Percentiles rank a stretch among this genome's conserved stretches.
phyloP scores from a whole-genome alignment of 23 red algal genomes.

The Gracilaria caudata region DNA sequence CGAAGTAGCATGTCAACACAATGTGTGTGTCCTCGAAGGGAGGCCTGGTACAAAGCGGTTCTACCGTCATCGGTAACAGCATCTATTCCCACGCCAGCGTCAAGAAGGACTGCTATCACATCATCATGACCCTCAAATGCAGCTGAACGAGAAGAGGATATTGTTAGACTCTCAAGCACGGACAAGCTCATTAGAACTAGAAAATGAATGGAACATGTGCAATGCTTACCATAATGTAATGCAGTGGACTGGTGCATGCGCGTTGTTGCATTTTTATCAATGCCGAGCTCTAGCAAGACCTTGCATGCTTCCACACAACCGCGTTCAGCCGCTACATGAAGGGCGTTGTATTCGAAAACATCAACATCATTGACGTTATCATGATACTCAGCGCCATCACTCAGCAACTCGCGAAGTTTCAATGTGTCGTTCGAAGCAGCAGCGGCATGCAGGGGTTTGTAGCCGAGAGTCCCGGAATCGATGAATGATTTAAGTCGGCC shows the following conservation, averaged over 20 bases:
- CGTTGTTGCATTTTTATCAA: slow-evolving; percentile 15
- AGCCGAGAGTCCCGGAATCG: slow-evolving; percentile 36
- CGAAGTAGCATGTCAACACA: slow-evolving; percentile 50
- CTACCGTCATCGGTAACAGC: slow-evolving; percentile 58
- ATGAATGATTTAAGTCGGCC: slow-evolving; percentile 51
- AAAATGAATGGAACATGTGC: background rate
- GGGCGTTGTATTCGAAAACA: slow-evolving; percentile 61
- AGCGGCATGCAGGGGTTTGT: slow-evolving; percentile 59
- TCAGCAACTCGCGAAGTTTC: slow-evolving; percentile 36
- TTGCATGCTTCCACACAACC: slow-evolving; percentile 32
- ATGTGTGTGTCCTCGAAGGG: slow-evolving; percentile 33
- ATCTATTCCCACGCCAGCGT: slow-evolving; percentile 39
- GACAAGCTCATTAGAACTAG: background rate
- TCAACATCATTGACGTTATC: slow-evolving; percentile 67
- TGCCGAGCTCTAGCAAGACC: slow-evolving; percentile 42
- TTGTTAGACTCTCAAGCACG: background rate
- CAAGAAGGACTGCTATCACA: slow-evolving; percentile 32
- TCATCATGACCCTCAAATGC: slow-evolving; percentile 69
- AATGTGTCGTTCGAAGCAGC: slow-evolving; percentile 41
- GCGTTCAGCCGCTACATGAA: slow-evolving; percentile 74
- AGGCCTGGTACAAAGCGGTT: slow-evolving; percentile 68
- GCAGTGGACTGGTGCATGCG: slow-evolving; percentile 38
- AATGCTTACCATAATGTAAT: slow-evolving; percentile 70
- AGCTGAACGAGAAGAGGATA: slow-evolving; percentile 26
- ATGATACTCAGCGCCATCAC: slow-evolving; percentile 21